A percentile compares a stretch with the other conserved stretches of the same genome.
Conservation (phyloP, 805 yeast genomes). For the Yarrowia yakushimensis region DNA sequence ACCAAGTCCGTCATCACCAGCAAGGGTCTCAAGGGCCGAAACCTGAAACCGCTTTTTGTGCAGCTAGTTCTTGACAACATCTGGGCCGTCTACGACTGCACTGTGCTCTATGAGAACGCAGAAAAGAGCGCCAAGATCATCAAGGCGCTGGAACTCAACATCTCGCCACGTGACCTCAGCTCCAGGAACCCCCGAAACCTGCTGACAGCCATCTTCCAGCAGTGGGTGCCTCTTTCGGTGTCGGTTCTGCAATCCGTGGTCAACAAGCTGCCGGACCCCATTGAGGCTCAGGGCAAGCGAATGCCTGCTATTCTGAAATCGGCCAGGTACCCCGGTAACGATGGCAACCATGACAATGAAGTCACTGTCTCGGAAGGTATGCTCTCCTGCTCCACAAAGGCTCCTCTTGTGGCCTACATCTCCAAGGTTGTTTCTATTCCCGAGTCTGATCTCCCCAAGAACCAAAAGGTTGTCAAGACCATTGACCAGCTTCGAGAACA, state of each 20-base stretch:
- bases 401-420: constrained; percentile 71
- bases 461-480: constrained; percentile 39
- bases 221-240: constrained; percentile 91
- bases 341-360: neutral
- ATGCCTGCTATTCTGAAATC: constrained; percentile 62
- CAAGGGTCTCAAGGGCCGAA: constrained; percentile 45
- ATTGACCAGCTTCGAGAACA: constrained; percentile 31
- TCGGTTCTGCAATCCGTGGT: constrained; percentile 81
- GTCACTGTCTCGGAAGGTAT: constrained; percentile 50
- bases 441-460: constrained; percentile 68
- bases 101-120: constrained; percentile 59
- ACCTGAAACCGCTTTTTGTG: constrained; percentile 78
- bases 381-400: constrained; percentile 60
- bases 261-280: constrained; percentile 81
- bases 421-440: constrained; percentile 89
- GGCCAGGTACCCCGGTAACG: constrained; percentile 48
- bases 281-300: constrained; percentile 66
- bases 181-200: constrained; percentile 71
- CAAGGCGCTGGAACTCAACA: constrained; percentile 60
- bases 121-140: constrained; percentile 75
- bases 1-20: constrained; percentile 71
- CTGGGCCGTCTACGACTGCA: constrained; percentile 83
- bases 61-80: constrained; percentile 81
- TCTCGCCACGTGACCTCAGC: constrained; percentile 70
- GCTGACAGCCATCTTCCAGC: constrained; percentile 68